Evolutionary conservation across 2,329 filamentous ascomycete species (phyloP).

Genomic region (Neonectria faginata): DNA sequence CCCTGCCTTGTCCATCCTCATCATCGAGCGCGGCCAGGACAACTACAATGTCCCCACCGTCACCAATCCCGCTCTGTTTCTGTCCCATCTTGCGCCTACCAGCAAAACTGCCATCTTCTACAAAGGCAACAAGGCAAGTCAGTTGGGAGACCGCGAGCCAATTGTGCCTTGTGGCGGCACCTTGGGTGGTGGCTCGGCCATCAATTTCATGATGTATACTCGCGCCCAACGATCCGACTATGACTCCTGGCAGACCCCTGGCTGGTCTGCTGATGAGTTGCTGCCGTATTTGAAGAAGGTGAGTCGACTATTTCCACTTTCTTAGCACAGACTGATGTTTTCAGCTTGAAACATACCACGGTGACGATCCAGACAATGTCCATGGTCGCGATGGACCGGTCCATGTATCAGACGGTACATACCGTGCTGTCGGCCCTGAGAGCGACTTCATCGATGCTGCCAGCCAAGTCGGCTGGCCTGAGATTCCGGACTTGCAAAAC

Average conservation of each 20-base stretch:
- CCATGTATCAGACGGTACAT: conserved; percentile 65
- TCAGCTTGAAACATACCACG: conserved; percentile 68
- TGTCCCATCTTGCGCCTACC: conserved; percentile 40
- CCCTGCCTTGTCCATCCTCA: conserved; percentile 45
- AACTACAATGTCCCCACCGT: conserved; percentile 45
- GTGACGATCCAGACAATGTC: conserved; percentile 52
- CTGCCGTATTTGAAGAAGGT: conserved; percentile 50
- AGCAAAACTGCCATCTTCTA: conserved; percentile 45
- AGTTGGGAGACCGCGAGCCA: conserved; percentile 39
- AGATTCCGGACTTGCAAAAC: conserved; percentile 66
- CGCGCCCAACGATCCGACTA: conserved; percentile 49
- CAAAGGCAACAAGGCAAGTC: conserved; percentile 41
- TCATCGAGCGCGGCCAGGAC: conserved; percentile 48
- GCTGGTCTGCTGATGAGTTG: conserved; percentile 50
- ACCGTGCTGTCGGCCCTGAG: conserved; percentile 53
- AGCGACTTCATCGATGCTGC: conserved; percentile 64
- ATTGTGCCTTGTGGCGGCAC: conserved; percentile 46
- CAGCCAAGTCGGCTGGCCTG: conserved; percentile 59
- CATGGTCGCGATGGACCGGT: conserved; percentile 69
- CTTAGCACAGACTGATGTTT: neutral
- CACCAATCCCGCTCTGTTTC: conserved; percentile 45
- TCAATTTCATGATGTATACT: conserved; percentile 51
- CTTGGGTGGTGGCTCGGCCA: conserved; percentile 49
- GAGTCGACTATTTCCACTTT: neutral
- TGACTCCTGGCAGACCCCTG: conserved; percentile 50